Evolutionary conservation across 371 early-diverging fungal genomes (phyloP).

Genomic region (Mortierella polycephala): DNA sequence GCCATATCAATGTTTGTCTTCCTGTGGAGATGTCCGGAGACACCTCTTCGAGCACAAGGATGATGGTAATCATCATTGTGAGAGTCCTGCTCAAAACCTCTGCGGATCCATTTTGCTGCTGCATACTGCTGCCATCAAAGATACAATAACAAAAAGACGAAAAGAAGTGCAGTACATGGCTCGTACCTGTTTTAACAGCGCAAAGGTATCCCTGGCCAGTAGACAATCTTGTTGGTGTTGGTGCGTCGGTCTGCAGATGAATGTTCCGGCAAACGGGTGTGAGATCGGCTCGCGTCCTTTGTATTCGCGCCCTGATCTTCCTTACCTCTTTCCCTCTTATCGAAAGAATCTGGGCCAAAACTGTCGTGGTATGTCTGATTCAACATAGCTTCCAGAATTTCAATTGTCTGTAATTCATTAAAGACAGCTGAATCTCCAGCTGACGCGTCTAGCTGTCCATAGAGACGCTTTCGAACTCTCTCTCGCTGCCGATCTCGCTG

Average conservation of each 20-base stretch:
- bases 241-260: too few species aligned
- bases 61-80: constrained; percentile 45
- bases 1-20: constrained; percentile 40
- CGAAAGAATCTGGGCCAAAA: background rate
- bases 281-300: too few species aligned
- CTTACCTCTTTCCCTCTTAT: too few species aligned
- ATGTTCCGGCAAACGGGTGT: too few species aligned
- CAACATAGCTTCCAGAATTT: constrained; percentile 25
- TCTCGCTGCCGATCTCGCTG: constrained; percentile 9
- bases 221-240: constrained; percentile 13
- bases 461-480: constrained; percentile 11
- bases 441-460: background rate
- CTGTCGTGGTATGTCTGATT: constrained; percentile 36
- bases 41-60: constrained; percentile 41
- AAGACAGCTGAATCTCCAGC: background rate
- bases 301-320: too few species aligned
- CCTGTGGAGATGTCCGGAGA: constrained; percentile 13
- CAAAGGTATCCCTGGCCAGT: constrained; percentile 42
- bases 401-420: constrained; percentile 5
- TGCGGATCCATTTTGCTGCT: background rate
- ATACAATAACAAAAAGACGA: background rate
- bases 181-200: constrained; percentile 23
- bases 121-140: too few species aligned
- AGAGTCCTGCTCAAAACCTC: background rate
- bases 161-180: background rate